Conservation (phyloP, 495 filamentous ascomycete genomes). For the Podospora bellae-mahoneyi region DNA sequence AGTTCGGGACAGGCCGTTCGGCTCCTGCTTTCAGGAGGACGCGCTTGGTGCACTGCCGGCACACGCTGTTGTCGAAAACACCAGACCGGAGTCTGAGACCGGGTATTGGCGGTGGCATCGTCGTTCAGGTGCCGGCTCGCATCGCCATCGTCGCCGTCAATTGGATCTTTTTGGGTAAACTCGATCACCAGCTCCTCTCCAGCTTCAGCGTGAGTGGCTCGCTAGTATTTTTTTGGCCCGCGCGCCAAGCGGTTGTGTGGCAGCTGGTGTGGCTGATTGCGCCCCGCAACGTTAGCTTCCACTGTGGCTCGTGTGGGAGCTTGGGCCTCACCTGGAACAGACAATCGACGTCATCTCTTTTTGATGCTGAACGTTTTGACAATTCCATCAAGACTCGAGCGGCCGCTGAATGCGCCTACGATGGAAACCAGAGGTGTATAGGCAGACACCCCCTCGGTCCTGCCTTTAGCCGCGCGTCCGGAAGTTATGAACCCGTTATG, state of each 20-base stretch:
- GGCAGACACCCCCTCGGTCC: too few species aligned
- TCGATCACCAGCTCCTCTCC: constrained; percentile 19
- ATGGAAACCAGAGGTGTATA: too few species aligned
- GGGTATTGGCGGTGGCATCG: constrained; percentile 35
- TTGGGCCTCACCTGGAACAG: not conserved
- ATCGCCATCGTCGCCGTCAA: constrained; percentile 29
- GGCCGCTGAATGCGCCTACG: too few species aligned
- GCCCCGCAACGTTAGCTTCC: not conserved
- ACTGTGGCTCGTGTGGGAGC: not conserved
- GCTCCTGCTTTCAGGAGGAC: constrained; percentile 18
- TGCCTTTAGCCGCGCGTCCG: not conserved
- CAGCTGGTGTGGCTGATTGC: constrained; percentile 13
- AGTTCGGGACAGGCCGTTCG: not conserved
- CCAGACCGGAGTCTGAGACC: constrained; percentile 19
- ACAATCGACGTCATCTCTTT: not conserved
- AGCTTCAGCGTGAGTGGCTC: not conserved
- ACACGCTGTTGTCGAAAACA: constrained; percentile 25
- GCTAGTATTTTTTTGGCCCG: constrained; percentile 5
- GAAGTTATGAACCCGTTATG: not conserved
- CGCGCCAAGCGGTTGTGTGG: constrained; percentile 4
- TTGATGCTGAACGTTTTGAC: too few species aligned
- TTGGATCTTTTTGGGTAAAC: not conserved
- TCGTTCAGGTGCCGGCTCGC: constrained; percentile 28
- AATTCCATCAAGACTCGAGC: too few species aligned
- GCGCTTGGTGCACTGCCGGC: constrained; percentile 30